Evolutionary conservation across 2,329 filamentous ascomycete species (phyloP).

Genomic region (Aspergillus texensis): DNA sequence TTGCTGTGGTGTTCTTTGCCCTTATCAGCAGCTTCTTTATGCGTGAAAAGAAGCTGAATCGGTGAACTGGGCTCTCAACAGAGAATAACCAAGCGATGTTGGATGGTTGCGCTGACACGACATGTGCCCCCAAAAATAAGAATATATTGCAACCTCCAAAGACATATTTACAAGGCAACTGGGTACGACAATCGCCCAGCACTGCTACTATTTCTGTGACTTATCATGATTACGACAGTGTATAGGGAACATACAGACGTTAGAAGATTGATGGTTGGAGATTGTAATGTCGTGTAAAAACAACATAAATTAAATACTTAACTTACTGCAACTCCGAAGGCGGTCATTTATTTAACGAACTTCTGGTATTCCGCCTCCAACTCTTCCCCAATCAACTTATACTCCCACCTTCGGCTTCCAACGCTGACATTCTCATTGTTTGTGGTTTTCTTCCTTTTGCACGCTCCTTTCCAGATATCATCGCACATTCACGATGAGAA

Average conservation of each 20-base stretch:
- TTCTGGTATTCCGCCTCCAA: not conserved
- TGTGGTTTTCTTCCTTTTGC: not conserved
- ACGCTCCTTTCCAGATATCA: not conserved
- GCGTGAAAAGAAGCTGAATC: constrained; percentile 57
- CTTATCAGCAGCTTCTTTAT: constrained; percentile 54
- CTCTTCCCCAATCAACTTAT: not conserved
- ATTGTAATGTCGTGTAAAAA: not conserved
- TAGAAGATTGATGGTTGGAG: not conserved
- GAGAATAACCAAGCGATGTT: not conserved
- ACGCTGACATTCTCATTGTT: not conserved
- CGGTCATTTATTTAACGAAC: not conserved
- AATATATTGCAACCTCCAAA: not conserved
- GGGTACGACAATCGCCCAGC: not conserved
- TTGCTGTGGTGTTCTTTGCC: constrained; percentile 54
- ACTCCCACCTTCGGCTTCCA: not conserved
- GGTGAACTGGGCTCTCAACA: constrained; percentile 22
- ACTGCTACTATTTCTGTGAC: not conserved
- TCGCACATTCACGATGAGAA: constrained; percentile 14
- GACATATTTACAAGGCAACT: too few species aligned
- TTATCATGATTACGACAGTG: not conserved
- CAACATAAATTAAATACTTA: not conserved
- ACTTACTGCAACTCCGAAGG: not conserved
- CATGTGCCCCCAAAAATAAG: not conserved
- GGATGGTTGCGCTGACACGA: not conserved
- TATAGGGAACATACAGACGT: not conserved